A percentile compares a stretch with the other conserved stretches of the same genome.
phyloP scores from a whole-genome alignment of 257 asterid species.

The Solanum virginianum region DNA sequence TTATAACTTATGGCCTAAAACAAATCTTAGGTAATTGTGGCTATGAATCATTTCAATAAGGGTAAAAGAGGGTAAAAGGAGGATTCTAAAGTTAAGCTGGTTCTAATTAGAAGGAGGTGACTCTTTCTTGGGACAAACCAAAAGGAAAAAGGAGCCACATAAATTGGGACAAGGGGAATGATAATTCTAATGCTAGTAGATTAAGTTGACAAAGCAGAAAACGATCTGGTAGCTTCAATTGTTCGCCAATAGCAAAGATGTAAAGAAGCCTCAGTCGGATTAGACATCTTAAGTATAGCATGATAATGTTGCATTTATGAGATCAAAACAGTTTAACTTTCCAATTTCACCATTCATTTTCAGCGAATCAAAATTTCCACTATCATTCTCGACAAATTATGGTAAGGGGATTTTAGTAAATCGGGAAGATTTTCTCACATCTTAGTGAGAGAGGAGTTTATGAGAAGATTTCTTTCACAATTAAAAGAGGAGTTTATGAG shows the following conservation, averaged over 20 bases:
- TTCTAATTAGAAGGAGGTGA: neutral
- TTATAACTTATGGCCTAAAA: neutral
- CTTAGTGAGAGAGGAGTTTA: neutral
- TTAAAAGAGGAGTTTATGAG: neutral
- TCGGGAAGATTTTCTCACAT: neutral
- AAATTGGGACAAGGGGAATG: neutral
- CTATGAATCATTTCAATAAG: neutral
- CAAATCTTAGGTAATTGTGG: neutral
- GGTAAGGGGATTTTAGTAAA: neutral
- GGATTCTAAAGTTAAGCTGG: neutral
- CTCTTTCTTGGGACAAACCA: neutral
- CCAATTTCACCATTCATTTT: neutral
- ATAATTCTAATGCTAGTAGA: neutral
- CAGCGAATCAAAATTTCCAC: neutral
- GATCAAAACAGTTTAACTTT: neutral
- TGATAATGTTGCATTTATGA: neutral
- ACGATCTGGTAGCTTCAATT: neutral
- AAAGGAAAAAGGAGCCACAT: neutral
- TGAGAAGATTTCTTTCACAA: neutral
- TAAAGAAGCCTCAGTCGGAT: neutral
- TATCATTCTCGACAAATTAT: neutral
- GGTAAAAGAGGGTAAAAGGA: neutral
- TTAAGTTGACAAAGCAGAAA: neutral
- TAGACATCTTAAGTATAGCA: neutral
- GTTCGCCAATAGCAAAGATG: neutral